Conservation (phyloP, 1,139 yeast species). For the Pichia sp. region DNA sequence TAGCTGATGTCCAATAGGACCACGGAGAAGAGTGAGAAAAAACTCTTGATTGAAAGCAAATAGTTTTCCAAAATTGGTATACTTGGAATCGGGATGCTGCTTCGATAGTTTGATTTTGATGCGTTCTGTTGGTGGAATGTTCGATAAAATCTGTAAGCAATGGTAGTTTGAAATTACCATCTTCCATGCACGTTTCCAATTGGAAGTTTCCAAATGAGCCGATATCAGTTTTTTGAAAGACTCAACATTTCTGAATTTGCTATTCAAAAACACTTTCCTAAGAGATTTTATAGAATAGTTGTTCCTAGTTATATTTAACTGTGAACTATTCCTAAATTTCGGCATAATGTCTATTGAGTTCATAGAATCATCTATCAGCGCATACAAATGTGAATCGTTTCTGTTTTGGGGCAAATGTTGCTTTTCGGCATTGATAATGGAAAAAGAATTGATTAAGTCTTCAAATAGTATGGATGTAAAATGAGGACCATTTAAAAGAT, state of each 20-base stretch:
- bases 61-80: background rate
- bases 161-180: background rate
- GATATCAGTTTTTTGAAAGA: background rate
- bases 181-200: slow-evolving; percentile 12
- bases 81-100: background rate
- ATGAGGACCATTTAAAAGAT: background rate
- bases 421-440: background rate
- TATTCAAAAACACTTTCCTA: background rate
- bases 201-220: background rate
- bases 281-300: background rate
- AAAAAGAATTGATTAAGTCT: slow-evolving; percentile 1
- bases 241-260: slow-evolving; percentile 3
- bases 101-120: background rate
- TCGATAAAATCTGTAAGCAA: background rate
- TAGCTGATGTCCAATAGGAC: background rate
- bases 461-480: slow-evolving; percentile 4
- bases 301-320: background rate
- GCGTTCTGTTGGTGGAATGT: background rate
- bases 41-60: background rate
- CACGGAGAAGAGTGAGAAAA: background rate
- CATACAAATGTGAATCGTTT: background rate
- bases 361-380: background rate
- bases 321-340: background rate
- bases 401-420: background rate
- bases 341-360: slow-evolving; percentile 3